Evolutionary conservation across 768 basidiomycete species (phyloP).

Genomic region (Macrolepiota fuliginosa): DNA sequence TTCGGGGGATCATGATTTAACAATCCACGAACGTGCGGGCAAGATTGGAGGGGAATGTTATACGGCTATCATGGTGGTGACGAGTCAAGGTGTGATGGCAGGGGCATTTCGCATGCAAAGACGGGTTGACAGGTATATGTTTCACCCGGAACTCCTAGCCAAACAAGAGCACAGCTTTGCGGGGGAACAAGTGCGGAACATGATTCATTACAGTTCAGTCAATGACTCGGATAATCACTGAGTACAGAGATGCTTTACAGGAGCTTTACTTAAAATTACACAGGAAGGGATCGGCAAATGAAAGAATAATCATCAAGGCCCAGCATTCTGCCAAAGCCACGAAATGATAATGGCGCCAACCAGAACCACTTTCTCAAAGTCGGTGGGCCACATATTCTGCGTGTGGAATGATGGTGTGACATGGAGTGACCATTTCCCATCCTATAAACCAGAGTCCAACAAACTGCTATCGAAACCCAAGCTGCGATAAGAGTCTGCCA

Average conservation of each 20-base stretch:
- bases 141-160: neutral
- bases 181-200: neutral
- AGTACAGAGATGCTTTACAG: no score
- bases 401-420: no score
- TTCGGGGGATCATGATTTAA: constrained; percentile 30
- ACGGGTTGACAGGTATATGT: neutral
- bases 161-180: constrained; percentile 6
- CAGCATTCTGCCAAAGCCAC: no score
- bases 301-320: no score
- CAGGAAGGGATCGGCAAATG: no score
- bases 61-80: constrained; percentile 5
- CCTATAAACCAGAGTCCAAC: neutral
- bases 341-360: neutral
- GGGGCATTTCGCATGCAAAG: neutral
- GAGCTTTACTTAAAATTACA: no score
- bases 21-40: neutral
- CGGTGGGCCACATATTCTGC: no score
- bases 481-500: neutral
- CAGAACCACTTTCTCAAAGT: no score
- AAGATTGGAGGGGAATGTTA: constrained; percentile 1
- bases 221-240: no score
- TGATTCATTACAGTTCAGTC: neutral
- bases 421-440: neutral
- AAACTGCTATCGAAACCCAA: neutral
- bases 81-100: constrained; percentile 4